These are phyloP conservation scores for Purpureocillium lavendulum DNA, from an alignment of 2,329 filamentous ascomycete species.

Conservation along the genomic window DNA sequence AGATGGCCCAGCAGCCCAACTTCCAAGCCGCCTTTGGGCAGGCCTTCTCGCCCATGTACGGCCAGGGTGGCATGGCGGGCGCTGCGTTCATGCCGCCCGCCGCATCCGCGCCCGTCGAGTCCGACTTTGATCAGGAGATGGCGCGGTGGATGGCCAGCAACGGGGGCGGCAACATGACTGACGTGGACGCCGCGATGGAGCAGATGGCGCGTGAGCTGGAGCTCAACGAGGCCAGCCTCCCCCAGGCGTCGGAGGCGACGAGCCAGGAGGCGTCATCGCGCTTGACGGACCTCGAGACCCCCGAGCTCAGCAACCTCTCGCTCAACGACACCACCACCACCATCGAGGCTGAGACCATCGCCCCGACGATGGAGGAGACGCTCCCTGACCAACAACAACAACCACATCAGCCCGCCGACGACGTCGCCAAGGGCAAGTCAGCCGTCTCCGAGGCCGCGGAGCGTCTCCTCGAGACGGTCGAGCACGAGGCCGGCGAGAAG, in stretches of 20 bases:
- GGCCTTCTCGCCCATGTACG: constrained; percentile 19
- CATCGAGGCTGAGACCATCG: not conserved
- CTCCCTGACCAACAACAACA: constrained; percentile 1
- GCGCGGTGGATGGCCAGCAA: constrained; percentile 30
- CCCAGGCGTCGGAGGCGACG: constrained; percentile 8
- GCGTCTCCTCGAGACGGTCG: constrained; percentile 31
- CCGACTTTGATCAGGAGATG: constrained; percentile 33
- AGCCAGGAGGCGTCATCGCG: not conserved
- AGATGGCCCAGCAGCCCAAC: constrained; percentile 16
- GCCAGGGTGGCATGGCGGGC: constrained; percentile 13
- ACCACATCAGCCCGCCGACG: constrained; percentile 7
- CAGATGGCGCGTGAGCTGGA: constrained; percentile 32
- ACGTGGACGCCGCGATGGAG: constrained; percentile 35
- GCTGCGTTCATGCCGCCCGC: constrained; percentile 13
- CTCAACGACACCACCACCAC: constrained; percentile 9
- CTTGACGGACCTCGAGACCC: constrained; percentile 20
- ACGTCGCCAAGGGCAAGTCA: constrained; percentile 17
- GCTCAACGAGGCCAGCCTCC: constrained; percentile 21
- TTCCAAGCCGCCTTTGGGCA: constrained; percentile 23
- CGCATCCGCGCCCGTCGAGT: constrained; percentile 13
- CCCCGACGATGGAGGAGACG: constrained; percentile 7
- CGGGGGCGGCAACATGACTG: constrained; percentile 22
- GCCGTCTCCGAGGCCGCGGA: constrained; percentile 34
- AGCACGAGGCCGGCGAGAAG: constrained; percentile 35
- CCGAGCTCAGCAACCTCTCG: constrained; percentile 23